Percentiles rank a stretch among this genome's conserved stretches.
Conservation (phyloP, 208 protist species). For the Crithidia thermophila region DNA sequence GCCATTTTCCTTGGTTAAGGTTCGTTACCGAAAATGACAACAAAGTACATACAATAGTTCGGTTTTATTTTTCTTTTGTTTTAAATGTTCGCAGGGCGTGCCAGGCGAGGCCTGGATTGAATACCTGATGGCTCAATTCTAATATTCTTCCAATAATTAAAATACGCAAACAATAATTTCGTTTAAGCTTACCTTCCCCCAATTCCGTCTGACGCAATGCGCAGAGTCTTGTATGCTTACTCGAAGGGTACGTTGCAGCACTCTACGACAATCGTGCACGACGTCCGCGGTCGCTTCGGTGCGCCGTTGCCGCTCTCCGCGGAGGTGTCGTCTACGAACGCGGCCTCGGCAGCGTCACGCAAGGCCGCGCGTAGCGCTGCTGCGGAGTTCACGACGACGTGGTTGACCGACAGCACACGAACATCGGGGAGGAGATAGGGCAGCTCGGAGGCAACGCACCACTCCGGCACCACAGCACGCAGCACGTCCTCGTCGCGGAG, state of each 20-base stretch:
- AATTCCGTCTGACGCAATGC: too few species aligned
- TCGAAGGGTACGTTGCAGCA: constrained; percentile 20
- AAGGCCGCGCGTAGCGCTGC: constrained; percentile 38
- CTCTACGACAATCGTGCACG: constrained; percentile 1
- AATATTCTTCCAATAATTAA: too few species aligned
- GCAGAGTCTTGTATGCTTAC: too few species aligned
- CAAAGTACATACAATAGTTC: too few species aligned
- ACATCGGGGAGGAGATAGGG: constrained; percentile 20
- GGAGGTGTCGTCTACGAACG: not conserved
- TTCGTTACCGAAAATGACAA: too few species aligned
- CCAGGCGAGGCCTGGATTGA: too few species aligned
- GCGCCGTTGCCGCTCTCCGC: not conserved
- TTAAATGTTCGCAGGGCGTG: too few species aligned
- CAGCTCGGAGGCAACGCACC: constrained; percentile 29
- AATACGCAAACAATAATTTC: too few species aligned
- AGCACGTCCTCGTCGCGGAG: constrained; percentile 28
- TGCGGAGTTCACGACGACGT: constrained; percentile 18
- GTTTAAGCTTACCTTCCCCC: too few species aligned
- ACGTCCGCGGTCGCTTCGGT: constrained; percentile 21
- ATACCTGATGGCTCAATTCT: too few species aligned
- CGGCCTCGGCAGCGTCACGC: not conserved
- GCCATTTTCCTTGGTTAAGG: too few species aligned
- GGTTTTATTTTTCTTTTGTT: too few species aligned
- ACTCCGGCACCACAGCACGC: constrained; percentile 27
- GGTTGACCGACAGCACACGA: constrained; percentile 42